A percentile compares a stretch with the other conserved stretches of the same genome.
phyloP scores from a whole-genome alignment of 345 rosid genomes.

The Cardamine resedifolia region DNA sequence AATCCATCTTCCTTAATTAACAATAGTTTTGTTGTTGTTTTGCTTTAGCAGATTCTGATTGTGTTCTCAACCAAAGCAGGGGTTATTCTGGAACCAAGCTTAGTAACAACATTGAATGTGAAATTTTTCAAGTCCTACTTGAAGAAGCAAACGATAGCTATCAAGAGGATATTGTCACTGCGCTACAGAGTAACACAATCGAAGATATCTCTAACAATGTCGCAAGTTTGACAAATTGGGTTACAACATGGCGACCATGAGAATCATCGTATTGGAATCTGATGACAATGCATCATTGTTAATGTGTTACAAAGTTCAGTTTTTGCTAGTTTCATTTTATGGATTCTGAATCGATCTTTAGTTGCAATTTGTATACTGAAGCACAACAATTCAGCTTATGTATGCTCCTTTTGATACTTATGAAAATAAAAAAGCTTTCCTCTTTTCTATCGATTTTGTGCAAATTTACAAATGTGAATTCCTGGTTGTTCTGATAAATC shows the following conservation, averaged over 20 bases:
- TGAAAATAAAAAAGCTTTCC: not conserved
- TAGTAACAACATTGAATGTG: constrained; percentile 79
- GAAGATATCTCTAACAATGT: constrained; percentile 72
- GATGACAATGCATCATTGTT: not conserved
- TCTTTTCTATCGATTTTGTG: not conserved
- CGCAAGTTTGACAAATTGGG: constrained; percentile 58
- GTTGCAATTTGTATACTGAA: constrained; percentile 9
- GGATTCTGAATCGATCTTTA: not conserved
- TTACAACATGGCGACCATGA: constrained; percentile 53
- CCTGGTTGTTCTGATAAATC: not conserved
- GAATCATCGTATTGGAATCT: not conserved
- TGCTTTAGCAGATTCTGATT: not conserved
- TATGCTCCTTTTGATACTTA: constrained; percentile 5
- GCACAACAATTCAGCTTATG: constrained; percentile 8
- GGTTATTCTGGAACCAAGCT: constrained; percentile 72
- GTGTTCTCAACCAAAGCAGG: constrained; percentile 39
- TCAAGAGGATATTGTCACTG: constrained; percentile 52
- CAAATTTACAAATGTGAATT: not conserved
- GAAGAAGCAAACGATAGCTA: constrained; percentile 91
- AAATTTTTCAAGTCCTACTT: constrained; percentile 68
- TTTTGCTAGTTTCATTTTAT: not conserved
- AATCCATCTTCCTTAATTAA: not conserved
- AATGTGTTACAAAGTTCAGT: not conserved
- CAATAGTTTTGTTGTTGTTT: not conserved
- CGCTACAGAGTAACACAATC: constrained; percentile 58